Percentiles rank a stretch among this genome's conserved stretches.
Evolutionary conservation across 179 eudicot genomes (phyloP).

Genomic region (Pouteria campechiana): DNA sequence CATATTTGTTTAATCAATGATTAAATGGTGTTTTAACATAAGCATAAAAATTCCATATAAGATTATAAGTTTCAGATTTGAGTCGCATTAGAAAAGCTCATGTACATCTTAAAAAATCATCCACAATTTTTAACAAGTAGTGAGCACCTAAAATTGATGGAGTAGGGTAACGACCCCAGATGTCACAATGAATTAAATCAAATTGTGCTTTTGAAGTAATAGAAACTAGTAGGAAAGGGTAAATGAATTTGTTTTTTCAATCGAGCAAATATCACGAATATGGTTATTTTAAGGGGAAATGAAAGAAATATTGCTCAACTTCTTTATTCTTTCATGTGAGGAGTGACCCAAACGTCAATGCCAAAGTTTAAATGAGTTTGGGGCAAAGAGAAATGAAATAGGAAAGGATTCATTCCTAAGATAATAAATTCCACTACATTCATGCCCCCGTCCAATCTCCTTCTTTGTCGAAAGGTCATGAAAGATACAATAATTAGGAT

Average conservation of each 20-base stretch:
- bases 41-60: background rate
- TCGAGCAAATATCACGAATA: background rate
- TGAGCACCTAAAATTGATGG: background rate
- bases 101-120: background rate
- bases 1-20: background rate
- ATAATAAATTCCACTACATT: background rate
- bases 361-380: background rate
- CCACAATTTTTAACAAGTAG: conserved; percentile 6
- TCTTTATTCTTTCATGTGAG: background rate
- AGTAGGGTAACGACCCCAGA: conserved; percentile 1
- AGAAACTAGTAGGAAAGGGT: background rate
- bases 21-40: conserved; percentile 1
- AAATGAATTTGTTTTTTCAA: conserved; percentile 2
- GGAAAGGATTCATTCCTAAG: background rate
- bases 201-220: background rate
- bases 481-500: background rate
- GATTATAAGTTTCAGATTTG: background rate
- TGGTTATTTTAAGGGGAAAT: background rate
- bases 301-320: background rate
- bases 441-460: background rate
- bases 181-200: conserved; percentile 2
- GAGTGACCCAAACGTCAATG: background rate
- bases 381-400: background rate
- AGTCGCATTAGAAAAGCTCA: conserved; percentile 1
- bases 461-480: background rate